Evolutionary conservation across 139 green algal species (phyloP).

Genomic region (Tetraselmis striata): DNA sequence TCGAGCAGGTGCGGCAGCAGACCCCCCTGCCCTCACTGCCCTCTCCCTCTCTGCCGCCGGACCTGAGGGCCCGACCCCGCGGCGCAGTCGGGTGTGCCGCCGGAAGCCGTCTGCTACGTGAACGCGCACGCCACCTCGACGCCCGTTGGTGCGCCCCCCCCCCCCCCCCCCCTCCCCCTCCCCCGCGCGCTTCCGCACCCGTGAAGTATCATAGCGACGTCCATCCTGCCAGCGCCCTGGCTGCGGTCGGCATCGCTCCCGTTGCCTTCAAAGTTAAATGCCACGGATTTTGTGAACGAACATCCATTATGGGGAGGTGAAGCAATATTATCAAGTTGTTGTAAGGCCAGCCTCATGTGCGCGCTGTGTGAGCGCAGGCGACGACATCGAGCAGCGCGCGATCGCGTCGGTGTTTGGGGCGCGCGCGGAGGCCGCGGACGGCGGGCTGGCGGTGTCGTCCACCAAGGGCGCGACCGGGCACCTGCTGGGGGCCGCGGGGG

Average conservation of each 20-base stretch:
- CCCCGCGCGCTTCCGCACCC: not conserved
- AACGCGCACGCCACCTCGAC: conserved; percentile 90
- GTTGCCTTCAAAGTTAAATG: no score
- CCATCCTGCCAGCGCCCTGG: no score
- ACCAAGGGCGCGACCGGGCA: conserved; percentile 89
- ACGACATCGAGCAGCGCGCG: conserved; percentile 66
- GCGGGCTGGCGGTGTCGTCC: conserved; percentile 56
- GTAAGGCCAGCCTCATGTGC: no score
- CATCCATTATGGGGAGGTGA: no score
- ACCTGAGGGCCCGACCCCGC: no score
- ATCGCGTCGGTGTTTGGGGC: conserved; percentile 66
- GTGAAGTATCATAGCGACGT: no score
- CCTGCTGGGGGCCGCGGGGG: conserved; percentile 85
- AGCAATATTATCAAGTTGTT: no score
- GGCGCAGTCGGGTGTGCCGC: conserved; percentile 30
- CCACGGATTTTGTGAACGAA: no score
- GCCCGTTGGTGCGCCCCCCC: conserved; percentile 35
- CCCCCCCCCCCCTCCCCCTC: not conserved
- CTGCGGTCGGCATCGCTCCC: no score
- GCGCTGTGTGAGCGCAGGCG: conserved; percentile 38
- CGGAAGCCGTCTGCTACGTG: conserved; percentile 70
- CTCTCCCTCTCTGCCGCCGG: not conserved
- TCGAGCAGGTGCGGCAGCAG: conserved; percentile 12
- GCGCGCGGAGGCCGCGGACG: conserved; percentile 1
- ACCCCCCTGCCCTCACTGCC: not conserved